Conservation (phyloP, 345 rosid genomes). For the Camelina neglecta region DNA sequence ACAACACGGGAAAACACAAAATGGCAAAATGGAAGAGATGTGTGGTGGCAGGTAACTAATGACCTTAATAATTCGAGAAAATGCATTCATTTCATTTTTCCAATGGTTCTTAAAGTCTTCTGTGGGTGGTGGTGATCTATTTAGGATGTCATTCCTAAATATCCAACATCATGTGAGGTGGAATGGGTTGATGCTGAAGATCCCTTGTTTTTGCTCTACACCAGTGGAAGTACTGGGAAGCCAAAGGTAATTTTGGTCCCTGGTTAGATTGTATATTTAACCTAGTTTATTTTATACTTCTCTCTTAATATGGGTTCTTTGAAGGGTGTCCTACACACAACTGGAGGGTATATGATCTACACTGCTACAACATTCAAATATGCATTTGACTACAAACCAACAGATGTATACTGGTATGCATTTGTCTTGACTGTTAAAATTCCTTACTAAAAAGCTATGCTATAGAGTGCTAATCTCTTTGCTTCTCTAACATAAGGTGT, state of each 20-base stretch:
- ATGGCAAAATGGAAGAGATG: constrained; percentile 88
- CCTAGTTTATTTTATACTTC: neutral
- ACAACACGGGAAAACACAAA: constrained; percentile 74
- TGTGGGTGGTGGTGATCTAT: constrained; percentile 33
- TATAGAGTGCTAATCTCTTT: constrained; percentile 24
- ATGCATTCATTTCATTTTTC: neutral
- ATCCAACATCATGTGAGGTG: constrained; percentile 79
- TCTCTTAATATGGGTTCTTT: constrained; percentile 38
- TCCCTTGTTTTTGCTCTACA: constrained; percentile 91
- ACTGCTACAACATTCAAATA: constrained; percentile 96
- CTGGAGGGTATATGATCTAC: constrained; percentile 98
- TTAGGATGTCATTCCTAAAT: constrained; percentile 83
- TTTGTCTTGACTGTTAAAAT: neutral
- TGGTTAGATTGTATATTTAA: constrained; percentile 6
- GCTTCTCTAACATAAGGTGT: constrained; percentile 65
- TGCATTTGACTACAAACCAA: constrained; percentile 93
- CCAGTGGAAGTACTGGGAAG: constrained; percentile 99
- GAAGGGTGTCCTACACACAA: constrained; percentile 97
- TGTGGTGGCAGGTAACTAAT: constrained; percentile 91
- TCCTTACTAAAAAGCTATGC: constrained; percentile 19
- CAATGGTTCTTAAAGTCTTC: constrained; percentile 2
- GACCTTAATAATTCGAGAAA: neutral
- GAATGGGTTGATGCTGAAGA: constrained; percentile 99
- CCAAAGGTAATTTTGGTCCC: constrained; percentile 69
- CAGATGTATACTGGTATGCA: constrained; percentile 89